Evolutionary conservation across 2,329 filamentous ascomycete genomes (phyloP), one percentile per base, ranked within the genome.

Genomic region (Leptosphaerulina australis): DNA sequence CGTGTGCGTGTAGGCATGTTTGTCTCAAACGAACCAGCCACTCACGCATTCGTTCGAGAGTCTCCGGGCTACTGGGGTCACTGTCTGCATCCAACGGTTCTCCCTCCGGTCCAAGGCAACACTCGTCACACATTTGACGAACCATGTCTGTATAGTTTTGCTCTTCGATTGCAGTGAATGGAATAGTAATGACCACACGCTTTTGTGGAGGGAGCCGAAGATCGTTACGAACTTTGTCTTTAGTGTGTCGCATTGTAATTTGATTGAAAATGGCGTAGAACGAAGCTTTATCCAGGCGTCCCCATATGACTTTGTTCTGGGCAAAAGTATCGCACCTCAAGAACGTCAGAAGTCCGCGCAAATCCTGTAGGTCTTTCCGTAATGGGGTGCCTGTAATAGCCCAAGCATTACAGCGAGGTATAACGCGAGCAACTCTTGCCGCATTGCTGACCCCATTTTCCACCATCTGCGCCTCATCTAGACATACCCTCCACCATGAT

Each of bases 351-450:
- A 97, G 77, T 0, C 93, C 93, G 58, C 86, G 85, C 6, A 97
- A 77, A 70, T 97, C 93, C 63, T 81, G 77, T 24, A 93, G 82
- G 55, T 91, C 83, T 58, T 91, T 90, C 58, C 89, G 88, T 28
- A 97, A 81, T 0, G 94, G 94, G 0, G 94, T 99, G 31, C 91
- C 94, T 0, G 91, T 93, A 30, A 99, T 86, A 11, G 88, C 91
- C 94, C 94, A 97, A 2, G 91, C 87, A 73, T 96, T 92, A 56
- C 89, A 75, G 21, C 94, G 83, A 34, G 93, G 91, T 53, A 99
- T 87, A 20, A 88, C 77, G 30, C 86, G 84, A 26, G 91, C 91
- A 11, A 97, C 85, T 36, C 81, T 83, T 1, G 94, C 92, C 21
- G 93, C 90, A 60, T 90, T 87, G 62, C 85, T 92, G 3, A 95